phyloP scores from a whole-genome alignment of 2,329 filamentous ascomycete species.

The Ceratocystis cubensis region DNA sequence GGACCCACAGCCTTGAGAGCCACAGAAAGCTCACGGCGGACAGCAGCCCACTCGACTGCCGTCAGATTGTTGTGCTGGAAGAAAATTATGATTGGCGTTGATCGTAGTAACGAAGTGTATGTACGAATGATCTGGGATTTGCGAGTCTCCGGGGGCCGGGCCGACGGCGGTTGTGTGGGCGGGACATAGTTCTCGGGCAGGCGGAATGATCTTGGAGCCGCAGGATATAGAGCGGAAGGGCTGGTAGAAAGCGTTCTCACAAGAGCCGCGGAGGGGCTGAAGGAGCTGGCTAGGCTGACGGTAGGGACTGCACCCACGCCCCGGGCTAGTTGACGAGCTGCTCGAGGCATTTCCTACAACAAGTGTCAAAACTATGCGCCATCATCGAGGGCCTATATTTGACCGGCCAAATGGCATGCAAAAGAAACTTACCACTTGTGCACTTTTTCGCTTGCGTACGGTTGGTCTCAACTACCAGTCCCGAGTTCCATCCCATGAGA shows the following conservation, averaged over 20 bases:
- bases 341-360: conserved; percentile 17
- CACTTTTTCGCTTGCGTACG: neutral
- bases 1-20: conserved; percentile 32
- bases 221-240: conserved; percentile 24
- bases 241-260: conserved; percentile 13
- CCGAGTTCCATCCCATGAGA: neutral
- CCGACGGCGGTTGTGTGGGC: conserved; percentile 72
- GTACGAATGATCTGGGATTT: conserved; percentile 79
- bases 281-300: neutral
- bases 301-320: conserved; percentile 5
- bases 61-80: conserved; percentile 62
- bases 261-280: conserved; percentile 1
- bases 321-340: conserved; percentile 19
- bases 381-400: neutral
- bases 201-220: conserved; percentile 24
- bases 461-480: neutral
- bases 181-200: conserved; percentile 41
- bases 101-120: conserved; percentile 79
- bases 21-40: conserved; percentile 34
- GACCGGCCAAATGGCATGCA: neutral
- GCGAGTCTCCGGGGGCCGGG: conserved; percentile 72
- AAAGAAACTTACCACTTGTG: neutral
- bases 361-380: neutral
- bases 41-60: conserved; percentile 48
- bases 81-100: conserved; percentile 71